phyloP scores from a whole-genome alignment of 495 filamentous ascomycete genomes.

The Trichoderma erinaceum region DNA sequence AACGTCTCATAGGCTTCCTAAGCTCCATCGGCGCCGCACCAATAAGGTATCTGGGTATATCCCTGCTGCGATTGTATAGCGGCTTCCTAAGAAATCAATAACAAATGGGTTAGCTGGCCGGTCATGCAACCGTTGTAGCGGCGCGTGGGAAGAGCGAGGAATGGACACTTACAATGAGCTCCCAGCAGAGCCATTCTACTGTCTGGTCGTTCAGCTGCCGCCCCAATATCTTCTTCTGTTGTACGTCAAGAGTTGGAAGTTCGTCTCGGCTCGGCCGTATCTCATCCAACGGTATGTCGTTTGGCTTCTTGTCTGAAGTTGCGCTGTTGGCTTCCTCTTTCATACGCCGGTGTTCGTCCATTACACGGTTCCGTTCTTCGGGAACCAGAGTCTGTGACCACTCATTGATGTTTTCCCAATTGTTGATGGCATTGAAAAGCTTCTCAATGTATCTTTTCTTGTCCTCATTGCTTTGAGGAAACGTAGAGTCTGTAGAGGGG shows the following conservation, averaged over 20 bases:
- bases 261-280: neutral
- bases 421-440: constrained; percentile 9
- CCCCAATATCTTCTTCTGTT: constrained; percentile 10
- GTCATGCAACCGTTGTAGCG: neutral
- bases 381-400: constrained; percentile 6
- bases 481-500: constrained; percentile 2
- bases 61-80: constrained; percentile 13
- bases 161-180: neutral
- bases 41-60: neutral
- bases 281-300: neutral
- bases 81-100: neutral
- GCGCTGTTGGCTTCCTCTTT: neutral
- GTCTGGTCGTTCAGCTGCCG: constrained; percentile 9
- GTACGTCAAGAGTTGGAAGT: constrained; percentile 9
- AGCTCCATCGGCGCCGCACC: constrained; percentile 12
- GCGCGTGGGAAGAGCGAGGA: neutral
- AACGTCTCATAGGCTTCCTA: constrained; percentile 14
- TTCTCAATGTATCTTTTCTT: neutral
- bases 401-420: constrained; percentile 8
- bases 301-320: too few relatives aligned
- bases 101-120: neutral
- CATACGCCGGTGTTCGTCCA: neutral
- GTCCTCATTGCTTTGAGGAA: constrained; percentile 8
- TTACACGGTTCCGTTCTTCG: neutral
- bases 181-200: constrained; percentile 8